Evolutionary conservation across 306 rosid genomes (phyloP).

Genomic region (Lupinus albus): DNA sequence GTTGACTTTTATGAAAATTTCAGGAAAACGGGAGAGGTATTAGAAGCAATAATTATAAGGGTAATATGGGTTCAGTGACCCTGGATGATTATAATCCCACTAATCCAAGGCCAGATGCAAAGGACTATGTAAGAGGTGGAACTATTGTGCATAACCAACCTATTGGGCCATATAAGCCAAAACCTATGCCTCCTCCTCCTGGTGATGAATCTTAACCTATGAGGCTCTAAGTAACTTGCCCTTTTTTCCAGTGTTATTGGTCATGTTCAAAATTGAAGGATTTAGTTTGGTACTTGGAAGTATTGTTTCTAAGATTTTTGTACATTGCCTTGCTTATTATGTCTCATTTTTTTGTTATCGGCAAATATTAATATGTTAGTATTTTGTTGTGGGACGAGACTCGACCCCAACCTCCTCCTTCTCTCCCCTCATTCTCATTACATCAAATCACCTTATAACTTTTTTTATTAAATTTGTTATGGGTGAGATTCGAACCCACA

Average conservation of each 20-base stretch:
- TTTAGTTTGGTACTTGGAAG: not conserved
- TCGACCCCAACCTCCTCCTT: no score
- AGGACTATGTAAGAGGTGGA: constrained; percentile 49
- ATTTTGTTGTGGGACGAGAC: no score
- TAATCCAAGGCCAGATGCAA: constrained; percentile 64
- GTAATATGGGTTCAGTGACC: constrained; percentile 30
- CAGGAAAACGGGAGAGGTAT: constrained; percentile 41
- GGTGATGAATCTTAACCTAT: constrained; percentile 25
- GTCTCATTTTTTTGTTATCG: no score
- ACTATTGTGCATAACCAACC: constrained; percentile 69
- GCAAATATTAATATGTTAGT: no score
- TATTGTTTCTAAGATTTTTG: no score
- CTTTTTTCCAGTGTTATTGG: not conserved
- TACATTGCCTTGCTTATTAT: no score
- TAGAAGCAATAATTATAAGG: constrained; percentile 4
- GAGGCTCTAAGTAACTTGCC: constrained; percentile 11
- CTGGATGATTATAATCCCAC: constrained; percentile 61
- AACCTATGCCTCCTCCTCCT: constrained; percentile 50
- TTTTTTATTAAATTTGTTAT: no score
- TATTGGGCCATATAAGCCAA: constrained; percentile 58
- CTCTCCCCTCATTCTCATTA: no score
- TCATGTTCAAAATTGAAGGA: constrained; percentile 34
- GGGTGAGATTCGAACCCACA: no score
- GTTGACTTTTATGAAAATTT: constrained; percentile 21
- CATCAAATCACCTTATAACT: no score